phyloP scores from a whole-genome alignment of 176 grass and related monocot species.

The Canna indica region DNA sequence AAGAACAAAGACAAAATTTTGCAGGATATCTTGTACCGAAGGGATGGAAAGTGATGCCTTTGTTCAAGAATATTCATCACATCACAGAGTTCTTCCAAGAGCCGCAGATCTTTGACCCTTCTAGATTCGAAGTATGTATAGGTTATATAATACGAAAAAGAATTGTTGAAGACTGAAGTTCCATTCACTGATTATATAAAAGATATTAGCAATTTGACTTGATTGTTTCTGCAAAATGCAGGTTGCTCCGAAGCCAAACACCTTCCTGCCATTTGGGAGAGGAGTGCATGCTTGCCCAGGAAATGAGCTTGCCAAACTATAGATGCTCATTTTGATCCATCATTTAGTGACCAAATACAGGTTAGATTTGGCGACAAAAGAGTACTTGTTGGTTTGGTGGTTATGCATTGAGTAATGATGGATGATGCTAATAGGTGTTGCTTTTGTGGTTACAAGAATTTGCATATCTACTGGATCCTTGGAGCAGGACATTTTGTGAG shows the following conservation, averaged over 20 bases:
- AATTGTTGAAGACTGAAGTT: slow-evolving; percentile 8
- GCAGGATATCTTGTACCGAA: slow-evolving; percentile 87
- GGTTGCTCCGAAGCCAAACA: slow-evolving; percentile 67
- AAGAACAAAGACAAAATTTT: no score
- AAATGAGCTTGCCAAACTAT: slow-evolving; percentile 88
- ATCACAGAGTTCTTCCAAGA: slow-evolving; percentile 67
- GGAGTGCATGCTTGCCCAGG: slow-evolving; percentile 89
- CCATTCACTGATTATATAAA: slow-evolving; percentile 5
- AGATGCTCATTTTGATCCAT: slow-evolving; percentile 86
- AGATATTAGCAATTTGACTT: neutral
- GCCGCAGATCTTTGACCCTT: slow-evolving; percentile 76
- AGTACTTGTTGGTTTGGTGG: neutral
- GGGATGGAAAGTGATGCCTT: slow-evolving; percentile 98
- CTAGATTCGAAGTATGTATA: slow-evolving; percentile 64
- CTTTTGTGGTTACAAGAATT: no score
- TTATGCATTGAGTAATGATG: neutral
- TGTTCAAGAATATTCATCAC: slow-evolving; percentile 93
- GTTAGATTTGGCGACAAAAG: slow-evolving; percentile 13
- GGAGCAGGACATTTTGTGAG: no score
- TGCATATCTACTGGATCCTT: no score
- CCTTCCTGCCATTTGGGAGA: slow-evolving; percentile 79
- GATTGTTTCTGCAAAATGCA: slow-evolving; percentile 6
- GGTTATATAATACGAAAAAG: slow-evolving; percentile 27
- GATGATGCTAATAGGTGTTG: slow-evolving; percentile 32
- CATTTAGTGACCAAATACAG: slow-evolving; percentile 79